These are phyloP conservation scores for Chrysoporthe puriensis DNA, from an alignment of 2,329 filamentous ascomycete species.

Conservation along the genomic window DNA sequence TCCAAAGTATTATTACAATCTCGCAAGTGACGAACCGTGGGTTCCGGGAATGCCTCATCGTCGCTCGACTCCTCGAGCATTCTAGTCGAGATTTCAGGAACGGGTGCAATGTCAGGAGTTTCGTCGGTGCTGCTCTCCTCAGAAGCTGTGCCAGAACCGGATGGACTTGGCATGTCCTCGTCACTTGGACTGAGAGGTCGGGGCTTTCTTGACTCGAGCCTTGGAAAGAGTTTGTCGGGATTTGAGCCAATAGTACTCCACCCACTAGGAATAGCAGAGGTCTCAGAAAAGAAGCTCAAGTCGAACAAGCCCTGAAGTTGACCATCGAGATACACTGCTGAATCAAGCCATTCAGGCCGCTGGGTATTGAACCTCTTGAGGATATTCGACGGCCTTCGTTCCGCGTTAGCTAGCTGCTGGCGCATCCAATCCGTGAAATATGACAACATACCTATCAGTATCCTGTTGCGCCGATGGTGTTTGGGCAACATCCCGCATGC, in stretches of 20 bases:
- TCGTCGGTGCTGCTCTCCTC: slow-evolving; percentile 60
- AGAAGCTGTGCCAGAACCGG: slow-evolving; percentile 51
- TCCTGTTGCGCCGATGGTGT: slow-evolving; percentile 27
- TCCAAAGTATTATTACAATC: slow-evolving; percentile 11
- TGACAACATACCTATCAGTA: slow-evolving; percentile 36
- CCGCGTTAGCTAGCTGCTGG: slow-evolving; percentile 11
- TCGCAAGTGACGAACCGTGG: slow-evolving; percentile 21
- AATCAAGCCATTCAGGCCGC: slow-evolving; percentile 58
- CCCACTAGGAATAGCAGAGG: slow-evolving; percentile 69
- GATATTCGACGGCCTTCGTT: slow-evolving; percentile 34
- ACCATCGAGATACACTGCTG: slow-evolving; percentile 61
- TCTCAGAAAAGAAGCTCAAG: slow-evolving; percentile 66
- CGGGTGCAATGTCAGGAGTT: slow-evolving; percentile 42
- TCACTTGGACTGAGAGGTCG: slow-evolving; percentile 48
- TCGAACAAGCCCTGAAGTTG: slow-evolving; percentile 75
- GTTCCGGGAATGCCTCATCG: slow-evolving; percentile 44
- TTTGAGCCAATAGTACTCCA: slow-evolving; percentile 61
- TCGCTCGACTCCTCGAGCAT: slow-evolving; percentile 65
- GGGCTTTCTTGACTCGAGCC: slow-evolving; percentile 51
- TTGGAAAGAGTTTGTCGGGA: slow-evolving; percentile 61
- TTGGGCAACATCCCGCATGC: slow-evolving; percentile 69
- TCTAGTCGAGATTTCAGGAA: slow-evolving; percentile 47
- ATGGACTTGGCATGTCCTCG: slow-evolving; percentile 52
- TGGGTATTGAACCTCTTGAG: slow-evolving; percentile 53
- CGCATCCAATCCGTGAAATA: neutral